phyloP scores from a whole-genome alignment of 208 protist genomes.

The Wallacemonas rigidus region DNA sequence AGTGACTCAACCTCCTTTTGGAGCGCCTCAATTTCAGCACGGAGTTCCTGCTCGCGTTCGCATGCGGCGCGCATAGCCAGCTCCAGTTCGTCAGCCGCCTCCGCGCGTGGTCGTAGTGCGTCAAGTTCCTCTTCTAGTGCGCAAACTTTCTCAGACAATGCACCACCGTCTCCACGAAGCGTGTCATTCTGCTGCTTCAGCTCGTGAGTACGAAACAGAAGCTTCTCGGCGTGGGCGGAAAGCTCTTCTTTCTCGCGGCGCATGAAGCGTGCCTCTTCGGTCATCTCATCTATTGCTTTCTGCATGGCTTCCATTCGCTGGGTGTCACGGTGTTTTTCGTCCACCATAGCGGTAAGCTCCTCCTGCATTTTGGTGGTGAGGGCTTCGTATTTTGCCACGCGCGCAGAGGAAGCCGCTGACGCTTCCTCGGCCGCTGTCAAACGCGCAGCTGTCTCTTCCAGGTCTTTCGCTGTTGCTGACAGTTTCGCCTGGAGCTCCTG shows the following conservation, averaged over 20 bases:
- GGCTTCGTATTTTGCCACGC: conserved; percentile 46
- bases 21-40: background rate
- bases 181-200: conserved; percentile 36
- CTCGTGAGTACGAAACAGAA: conserved; percentile 28
- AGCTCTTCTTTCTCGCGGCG: conserved; percentile 30
- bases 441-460: conserved; percentile 20
- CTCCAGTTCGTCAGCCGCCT: conserved; percentile 2
- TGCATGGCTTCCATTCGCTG: conserved; percentile 30
- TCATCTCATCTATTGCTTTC: conserved; percentile 18
- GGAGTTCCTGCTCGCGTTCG: conserved; percentile 13
- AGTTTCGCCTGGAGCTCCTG: conserved; percentile 27
- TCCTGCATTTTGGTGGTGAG: conserved; percentile 47
- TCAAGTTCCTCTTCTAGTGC: conserved; percentile 8
- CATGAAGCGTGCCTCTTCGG: conserved; percentile 28
- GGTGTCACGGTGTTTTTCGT: conserved; percentile 25
- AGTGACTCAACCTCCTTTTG: conserved; percentile 16
- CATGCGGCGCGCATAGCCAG: background rate
- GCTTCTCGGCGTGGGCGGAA: conserved; percentile 31
- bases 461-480: conserved; percentile 3
- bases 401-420: conserved; percentile 24
- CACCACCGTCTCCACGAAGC: conserved; percentile 8
- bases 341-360: conserved; percentile 38
- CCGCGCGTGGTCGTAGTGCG: conserved; percentile 4
- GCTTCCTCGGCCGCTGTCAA: conserved; percentile 14
- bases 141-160: background rate